Evolutionary conservation across 2,329 filamentous ascomycete genomes (phyloP), one percentile per base, ranked within the genome.

Genomic region (Aspergillus glaucus): DNA sequence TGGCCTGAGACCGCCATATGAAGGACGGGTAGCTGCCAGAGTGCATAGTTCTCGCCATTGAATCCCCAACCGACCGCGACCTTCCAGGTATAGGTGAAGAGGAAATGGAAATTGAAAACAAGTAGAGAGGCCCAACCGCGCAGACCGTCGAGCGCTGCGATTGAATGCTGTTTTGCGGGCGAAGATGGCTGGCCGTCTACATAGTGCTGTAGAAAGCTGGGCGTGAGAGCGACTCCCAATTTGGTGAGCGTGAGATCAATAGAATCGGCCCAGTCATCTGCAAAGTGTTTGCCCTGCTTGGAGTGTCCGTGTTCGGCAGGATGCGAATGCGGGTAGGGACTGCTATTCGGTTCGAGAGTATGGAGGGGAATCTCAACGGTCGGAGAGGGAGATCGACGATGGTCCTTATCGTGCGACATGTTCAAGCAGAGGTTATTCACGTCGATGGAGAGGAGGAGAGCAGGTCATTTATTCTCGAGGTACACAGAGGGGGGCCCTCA

Each of bases 41-140:
- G 53, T 2, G 64, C 62, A 51, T 65, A 72, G 39, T 72, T 73
- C 32, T 67, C 60, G 8, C 64, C 62, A 15, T 61, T 65, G 44
- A 72, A 72, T 1, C 69, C 68, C 67, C 68, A 70, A 39, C 68
- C 68, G 34, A 68, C 50, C 6, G 63, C 61, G 12, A 68, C 66
- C 46, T 67, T 67, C 62, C 70, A 69, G 43, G 69, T 72, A 54
- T 70, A 74, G 4, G 69, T 71, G 55, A 71, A 71, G 28, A 71
- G 60, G 48, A 71, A 73, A 51, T 74, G 71, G 52, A 74, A 74
- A 45, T 73, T 74, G 58, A 73, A 73, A 46, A 74, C 71, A 28
- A 73, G 67, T 39, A 74, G 55, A 50, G 70, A 68, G 22, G 71
- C 71, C 63, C 71, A 70, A 45, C 71, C 71, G 49, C 71, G 63